Conservation (phyloP, 305 asterid species). For the Solanum aculeatissimum region DNA sequence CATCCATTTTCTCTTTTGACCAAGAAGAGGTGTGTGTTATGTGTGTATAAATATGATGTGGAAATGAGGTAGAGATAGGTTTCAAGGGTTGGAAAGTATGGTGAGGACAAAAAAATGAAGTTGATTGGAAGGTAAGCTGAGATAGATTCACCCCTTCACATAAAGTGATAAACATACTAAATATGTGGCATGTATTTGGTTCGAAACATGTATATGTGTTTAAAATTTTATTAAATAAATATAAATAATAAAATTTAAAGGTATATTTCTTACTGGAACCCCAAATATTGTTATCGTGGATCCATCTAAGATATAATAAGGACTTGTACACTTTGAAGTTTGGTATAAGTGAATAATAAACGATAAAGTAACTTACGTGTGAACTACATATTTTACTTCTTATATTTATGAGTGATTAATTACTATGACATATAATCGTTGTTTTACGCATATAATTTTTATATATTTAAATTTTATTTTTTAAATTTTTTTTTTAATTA, state of each 20-base stretch:
- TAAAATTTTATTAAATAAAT: not conserved
- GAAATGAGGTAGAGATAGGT: not conserved
- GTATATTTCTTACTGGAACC: not conserved
- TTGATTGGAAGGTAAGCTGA: not conserved
- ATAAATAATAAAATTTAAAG: not conserved
- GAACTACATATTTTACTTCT: not conserved
- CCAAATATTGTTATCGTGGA: not conserved
- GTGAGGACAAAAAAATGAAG: not conserved
- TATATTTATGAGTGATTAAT: not conserved
- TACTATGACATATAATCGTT: not conserved
- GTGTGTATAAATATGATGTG: not conserved
- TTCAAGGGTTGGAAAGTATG: not conserved
- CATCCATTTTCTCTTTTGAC: conserved; percentile 12
- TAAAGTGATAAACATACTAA: not conserved
- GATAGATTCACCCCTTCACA: not conserved
- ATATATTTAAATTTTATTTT: not conserved
- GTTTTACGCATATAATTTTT: not conserved
- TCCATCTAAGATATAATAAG: not conserved
- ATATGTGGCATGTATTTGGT: not conserved
- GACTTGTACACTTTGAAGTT: not conserved
- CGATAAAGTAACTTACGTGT: not conserved
- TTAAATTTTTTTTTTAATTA: no score
- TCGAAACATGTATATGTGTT: not conserved
- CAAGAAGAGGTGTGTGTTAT: not conserved
- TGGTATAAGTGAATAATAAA: not conserved